phyloP scores from a whole-genome alignment of 1,139 yeast genomes.

The Debaryomyces fabryi region DNA sequence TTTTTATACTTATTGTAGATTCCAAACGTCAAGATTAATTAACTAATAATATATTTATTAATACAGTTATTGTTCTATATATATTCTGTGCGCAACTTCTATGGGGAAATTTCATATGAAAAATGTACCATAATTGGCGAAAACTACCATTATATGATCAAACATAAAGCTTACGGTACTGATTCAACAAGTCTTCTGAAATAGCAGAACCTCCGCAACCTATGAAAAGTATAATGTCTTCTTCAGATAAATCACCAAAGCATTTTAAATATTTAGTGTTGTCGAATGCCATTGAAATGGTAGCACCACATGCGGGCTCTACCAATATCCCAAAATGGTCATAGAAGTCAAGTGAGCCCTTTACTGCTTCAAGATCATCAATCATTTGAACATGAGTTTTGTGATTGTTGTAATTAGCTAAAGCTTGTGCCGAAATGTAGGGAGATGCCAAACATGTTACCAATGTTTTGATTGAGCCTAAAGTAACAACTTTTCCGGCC shows the following conservation, averaged over 20 bases:
- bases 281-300: constrained; percentile 54
- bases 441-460: constrained; percentile 68
- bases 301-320: constrained; percentile 81
- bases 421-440: constrained; percentile 49
- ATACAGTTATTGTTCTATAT: not conserved
- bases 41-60: not conserved
- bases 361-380: constrained; percentile 56
- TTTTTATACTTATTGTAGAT: not conserved
- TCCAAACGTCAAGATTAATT: not conserved
- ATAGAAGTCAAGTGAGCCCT: constrained; percentile 53
- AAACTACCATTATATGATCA: not conserved
- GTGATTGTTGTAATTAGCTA: constrained; percentile 41
- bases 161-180: constrained; percentile 6
- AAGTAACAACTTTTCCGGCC: constrained; percentile 45
- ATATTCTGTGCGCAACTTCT: not conserved
- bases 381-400: constrained; percentile 50
- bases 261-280: constrained; percentile 33
- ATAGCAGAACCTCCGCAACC: constrained; percentile 70
- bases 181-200: constrained; percentile 3
- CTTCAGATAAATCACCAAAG: constrained; percentile 35
- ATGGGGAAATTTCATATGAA: constrained; percentile 2
- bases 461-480: constrained; percentile 52
- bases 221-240: constrained; percentile 57
- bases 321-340: constrained; percentile 52
- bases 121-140: not conserved